A percentile compares a stretch with the other conserved stretches of the same genome.
phyloP scores from a whole-genome alignment of 345 rosid species.

The Brassica cretica region DNA sequence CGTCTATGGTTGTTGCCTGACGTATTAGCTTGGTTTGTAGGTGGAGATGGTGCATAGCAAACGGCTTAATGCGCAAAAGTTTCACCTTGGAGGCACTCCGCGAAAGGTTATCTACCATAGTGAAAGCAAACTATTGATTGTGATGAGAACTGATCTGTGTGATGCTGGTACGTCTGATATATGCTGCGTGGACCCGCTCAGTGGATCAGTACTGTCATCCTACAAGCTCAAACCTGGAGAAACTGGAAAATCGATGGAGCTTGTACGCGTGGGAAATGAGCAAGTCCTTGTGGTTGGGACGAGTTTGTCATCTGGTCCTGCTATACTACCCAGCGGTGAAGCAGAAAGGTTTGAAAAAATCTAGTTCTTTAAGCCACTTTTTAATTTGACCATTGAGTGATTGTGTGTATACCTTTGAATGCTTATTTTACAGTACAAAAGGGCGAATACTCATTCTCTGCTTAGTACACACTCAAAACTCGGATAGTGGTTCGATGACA shows the following conservation, averaged over 20 bases:
- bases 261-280: slow-evolving; percentile 80
- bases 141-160: slow-evolving; percentile 87
- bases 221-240: slow-evolving; percentile 79
- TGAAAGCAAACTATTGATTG: slow-evolving; percentile 81
- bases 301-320: slow-evolving; percentile 85
- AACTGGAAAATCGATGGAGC: slow-evolving; percentile 91
- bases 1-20: slow-evolving; percentile 25
- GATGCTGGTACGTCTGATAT: slow-evolving; percentile 72
- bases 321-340: slow-evolving; percentile 96
- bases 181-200: slow-evolving; percentile 83
- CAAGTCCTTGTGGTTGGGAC: slow-evolving; percentile 89
- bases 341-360: slow-evolving; percentile 72
- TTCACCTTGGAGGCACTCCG: slow-evolving; percentile 93
- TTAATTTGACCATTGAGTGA: slow-evolving; percentile 21
- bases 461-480: slow-evolving; percentile 67
- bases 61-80: slow-evolving; percentile 89
- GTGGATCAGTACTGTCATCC: slow-evolving; percentile 71
- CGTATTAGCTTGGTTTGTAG: slow-evolving; percentile 46
- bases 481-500: slow-evolving; percentile 75
- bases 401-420: slow-evolving; percentile 24
- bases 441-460: slow-evolving; percentile 83
- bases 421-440: slow-evolving; percentile 64
- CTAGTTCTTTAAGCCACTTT: slow-evolving; percentile 9
- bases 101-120: slow-evolving; percentile 87
- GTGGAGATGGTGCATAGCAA: slow-evolving; percentile 93